Conservation (phyloP, 2,329 filamentous ascomycete genomes). For the Trichoderma cornu-damae region DNA sequence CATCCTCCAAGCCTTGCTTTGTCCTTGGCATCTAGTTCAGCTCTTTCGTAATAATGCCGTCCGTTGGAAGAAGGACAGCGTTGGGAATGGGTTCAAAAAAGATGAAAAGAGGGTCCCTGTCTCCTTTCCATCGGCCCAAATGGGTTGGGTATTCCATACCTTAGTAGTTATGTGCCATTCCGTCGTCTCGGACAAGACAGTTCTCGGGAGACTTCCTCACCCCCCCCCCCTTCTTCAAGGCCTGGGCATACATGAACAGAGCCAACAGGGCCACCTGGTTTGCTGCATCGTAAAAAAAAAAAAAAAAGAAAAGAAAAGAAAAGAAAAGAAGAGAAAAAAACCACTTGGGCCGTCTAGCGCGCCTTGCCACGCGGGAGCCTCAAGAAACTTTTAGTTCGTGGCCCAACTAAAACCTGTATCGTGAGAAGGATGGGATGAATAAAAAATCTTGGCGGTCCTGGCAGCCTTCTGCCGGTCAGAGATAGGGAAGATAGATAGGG, state of each 20-base stretch:
- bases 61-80: background rate
- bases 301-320: too few species aligned
- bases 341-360: background rate
- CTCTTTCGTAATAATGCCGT: background rate
- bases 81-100: background rate
- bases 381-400: background rate
- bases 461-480: background rate
- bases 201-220: too few species aligned
- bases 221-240: background rate
- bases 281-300: background rate
- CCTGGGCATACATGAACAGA: background rate
- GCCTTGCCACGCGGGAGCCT: background rate
- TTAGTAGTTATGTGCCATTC: background rate
- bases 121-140: background rate
- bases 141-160: too few species aligned
- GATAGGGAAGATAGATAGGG: background rate
- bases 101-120: background rate
- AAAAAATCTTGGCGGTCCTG: background rate
- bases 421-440: background rate
- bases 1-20: too few species aligned
- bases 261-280: background rate
- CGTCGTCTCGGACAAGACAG: too few species aligned
- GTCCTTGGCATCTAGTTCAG: background rate
- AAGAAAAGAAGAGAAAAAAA: background rate
- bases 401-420: background rate